These are phyloP conservation scores for Pichiaceae sp. DNA, from an alignment of 1,139 yeast genomes.

Conservation along the genomic window DNA sequence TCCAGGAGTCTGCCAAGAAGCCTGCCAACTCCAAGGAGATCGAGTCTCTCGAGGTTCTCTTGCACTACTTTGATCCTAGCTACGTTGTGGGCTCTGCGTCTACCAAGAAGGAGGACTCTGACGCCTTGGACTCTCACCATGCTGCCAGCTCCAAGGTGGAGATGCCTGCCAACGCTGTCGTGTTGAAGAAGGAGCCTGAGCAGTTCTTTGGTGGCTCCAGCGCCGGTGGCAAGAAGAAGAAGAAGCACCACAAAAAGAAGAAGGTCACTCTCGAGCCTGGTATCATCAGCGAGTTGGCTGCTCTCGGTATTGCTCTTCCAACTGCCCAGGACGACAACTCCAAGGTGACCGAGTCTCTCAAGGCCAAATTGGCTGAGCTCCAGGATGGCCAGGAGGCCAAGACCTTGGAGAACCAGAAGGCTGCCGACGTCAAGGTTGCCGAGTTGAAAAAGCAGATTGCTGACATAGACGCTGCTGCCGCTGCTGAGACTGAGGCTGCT, in stretches of 20 bases:
- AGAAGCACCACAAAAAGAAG: constrained; percentile 23
- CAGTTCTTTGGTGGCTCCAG: constrained; percentile 35
- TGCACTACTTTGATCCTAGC: constrained; percentile 70
- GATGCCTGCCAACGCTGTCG: constrained; percentile 55
- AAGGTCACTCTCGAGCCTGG: constrained; percentile 73
- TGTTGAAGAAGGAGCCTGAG: constrained; percentile 52
- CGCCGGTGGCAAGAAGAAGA: constrained; percentile 37
- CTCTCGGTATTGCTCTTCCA: constrained; percentile 77
- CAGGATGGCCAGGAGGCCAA: constrained; percentile 72
- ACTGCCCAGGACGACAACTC: constrained; percentile 67
- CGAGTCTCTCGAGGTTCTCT: constrained; percentile 47
- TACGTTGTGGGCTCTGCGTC: constrained; percentile 32
- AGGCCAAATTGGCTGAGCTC: constrained; percentile 65
- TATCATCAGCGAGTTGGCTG: constrained; percentile 68
- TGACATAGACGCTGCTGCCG: constrained; percentile 21
- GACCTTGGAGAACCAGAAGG: constrained; percentile 60
- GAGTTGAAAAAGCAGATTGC: constrained; percentile 41
- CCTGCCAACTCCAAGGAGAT: constrained; percentile 70
- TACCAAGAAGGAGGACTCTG: constrained; percentile 34
- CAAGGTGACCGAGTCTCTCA: constrained; percentile 56
- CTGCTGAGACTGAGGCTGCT: constrained; percentile 19
- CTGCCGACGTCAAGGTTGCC: constrained; percentile 70
- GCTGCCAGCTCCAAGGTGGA: constrained; percentile 37
- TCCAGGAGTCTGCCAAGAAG: constrained; percentile 50
- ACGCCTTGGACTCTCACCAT: constrained; percentile 26